Conservation (phyloP, 2,329 filamentous ascomycete species). For the Cercospora canescens region DNA sequence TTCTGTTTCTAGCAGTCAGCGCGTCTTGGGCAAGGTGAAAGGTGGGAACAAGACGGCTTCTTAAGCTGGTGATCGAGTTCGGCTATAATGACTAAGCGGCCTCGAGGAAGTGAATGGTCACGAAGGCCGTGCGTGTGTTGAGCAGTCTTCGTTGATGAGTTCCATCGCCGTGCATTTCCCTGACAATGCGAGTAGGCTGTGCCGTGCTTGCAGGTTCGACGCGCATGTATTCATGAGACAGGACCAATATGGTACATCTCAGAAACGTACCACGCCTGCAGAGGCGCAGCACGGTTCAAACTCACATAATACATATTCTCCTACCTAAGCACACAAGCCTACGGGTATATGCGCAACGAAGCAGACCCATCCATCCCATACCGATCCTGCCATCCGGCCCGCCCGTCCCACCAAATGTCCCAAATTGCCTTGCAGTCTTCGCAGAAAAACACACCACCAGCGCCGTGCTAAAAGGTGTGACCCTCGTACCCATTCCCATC, state of each 20-base stretch:
- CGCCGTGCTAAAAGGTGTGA: constrained; percentile 19
- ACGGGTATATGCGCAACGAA: constrained; percentile 12
- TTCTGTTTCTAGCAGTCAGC: too few species aligned
- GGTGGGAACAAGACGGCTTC: background rate
- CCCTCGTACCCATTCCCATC: background rate
- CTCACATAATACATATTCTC: background rate
- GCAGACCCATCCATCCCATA: background rate
- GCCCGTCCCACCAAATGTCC: constrained; percentile 48
- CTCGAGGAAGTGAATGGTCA: background rate
- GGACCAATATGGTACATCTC: background rate
- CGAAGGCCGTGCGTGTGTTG: too few species aligned
- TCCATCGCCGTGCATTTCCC: too few species aligned
- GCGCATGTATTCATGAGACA: too few species aligned
- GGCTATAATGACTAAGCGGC: background rate
- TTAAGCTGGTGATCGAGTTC: background rate
- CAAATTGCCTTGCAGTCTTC: background rate
- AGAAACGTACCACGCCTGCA: background rate
- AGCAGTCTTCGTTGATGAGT: too few species aligned
- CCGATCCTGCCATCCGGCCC: background rate
- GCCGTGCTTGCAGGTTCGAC: too few species aligned
- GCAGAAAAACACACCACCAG: constrained; percentile 15
- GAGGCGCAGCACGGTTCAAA: background rate
- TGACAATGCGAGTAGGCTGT: background rate
- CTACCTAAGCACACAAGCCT: background rate
- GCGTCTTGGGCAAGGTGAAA: background rate